Evolutionary conservation across 2,329 filamentous ascomycete species (phyloP), one percentile per base, ranked within the genome.

Genomic region (Colletotrichum sp.): DNA sequence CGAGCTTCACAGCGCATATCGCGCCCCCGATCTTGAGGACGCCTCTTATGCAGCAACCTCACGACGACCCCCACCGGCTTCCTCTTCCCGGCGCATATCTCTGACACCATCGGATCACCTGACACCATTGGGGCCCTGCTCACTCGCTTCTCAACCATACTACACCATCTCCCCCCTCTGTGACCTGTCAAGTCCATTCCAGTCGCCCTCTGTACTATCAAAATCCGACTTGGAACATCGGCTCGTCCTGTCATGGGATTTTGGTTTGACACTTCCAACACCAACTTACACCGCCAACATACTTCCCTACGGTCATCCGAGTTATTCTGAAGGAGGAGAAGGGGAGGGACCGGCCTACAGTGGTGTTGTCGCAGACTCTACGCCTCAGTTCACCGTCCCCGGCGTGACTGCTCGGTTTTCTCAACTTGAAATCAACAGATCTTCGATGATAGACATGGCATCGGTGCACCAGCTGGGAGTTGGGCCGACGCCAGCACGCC

Each of bases 401-500:
- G 70, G 70, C 26, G 70, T 76, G 34, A 64, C 58, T 30, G 64
- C 72, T 69, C 75, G 61, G 15, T 66, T 74, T 67, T 75, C 71
- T 48, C 71, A 76, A 34, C 75, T 77, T 26, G 67, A 28, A 24
- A 77, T 71, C 34, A 48, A 69, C 68, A 60, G 43, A 15, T 30
- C 64, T 18, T 62, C 72, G 28, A 38, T 36, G 43, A 68, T 24
- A 52, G 67, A 65, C 58, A 86, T 86, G 85, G 84, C 85, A 70
- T 83, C 85, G 10, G 84, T 86, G 55, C 83, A 85, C 72, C 83
- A 84, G 71, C 79, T 85, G 70, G 78, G 84, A 64, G 78, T 82
- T 60, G 83, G 81, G 58, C 80, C 84, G 34, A 83, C 83, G 66
- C 81, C 82, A 38, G 80, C 67, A 77, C 83, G 64, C 70, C 79